A percentile compares a stretch with the other conserved stretches of the same genome.
These are phyloP conservation scores for Dothideomycetidae sp. DNA, from an alignment of 2,329 filamentous ascomycete genomes.

Conservation along the genomic window DNA sequence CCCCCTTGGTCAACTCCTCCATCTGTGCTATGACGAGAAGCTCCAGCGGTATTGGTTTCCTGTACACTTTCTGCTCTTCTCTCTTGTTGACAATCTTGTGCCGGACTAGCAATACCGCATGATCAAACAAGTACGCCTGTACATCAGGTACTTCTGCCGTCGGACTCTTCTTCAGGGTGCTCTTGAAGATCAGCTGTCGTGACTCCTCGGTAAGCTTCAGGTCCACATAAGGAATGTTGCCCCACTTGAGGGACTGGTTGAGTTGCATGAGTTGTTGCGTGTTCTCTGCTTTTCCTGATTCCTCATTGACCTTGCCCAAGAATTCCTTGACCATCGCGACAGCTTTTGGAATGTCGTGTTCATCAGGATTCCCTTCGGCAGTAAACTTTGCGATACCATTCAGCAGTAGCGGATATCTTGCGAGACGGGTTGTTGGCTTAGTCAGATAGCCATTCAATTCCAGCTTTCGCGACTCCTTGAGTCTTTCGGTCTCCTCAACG, in stretches of 20 bases:
- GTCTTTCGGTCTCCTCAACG: conserved; percentile 87
- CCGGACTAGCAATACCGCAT: conserved; percentile 80
- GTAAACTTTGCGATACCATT: conserved; percentile 90
- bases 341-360: conserved; percentile 81
- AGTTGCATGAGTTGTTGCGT: conserved; percentile 88
- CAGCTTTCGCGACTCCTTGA: conserved; percentile 91
- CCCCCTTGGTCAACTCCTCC: conserved; percentile 76
- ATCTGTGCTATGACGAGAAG: conserved; percentile 88
- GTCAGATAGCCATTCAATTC: conserved; percentile 96
- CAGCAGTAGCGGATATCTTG: conserved; percentile 80
- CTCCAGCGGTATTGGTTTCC: conserved; percentile 88
- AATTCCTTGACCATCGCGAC: conserved; percentile 77
- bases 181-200: conserved; percentile 87
- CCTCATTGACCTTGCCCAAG: conserved; percentile 75
- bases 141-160: conserved; percentile 73
- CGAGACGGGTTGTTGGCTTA: conserved; percentile 89
- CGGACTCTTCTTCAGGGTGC: conserved; percentile 79
- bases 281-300: conserved; percentile 95
- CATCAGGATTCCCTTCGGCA: conserved; percentile 75
- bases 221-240: conserved; percentile 79
- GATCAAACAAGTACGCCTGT: conserved; percentile 89
- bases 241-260: conserved; percentile 83
- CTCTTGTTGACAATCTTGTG: conserved; percentile 85
- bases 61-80: conserved; percentile 90
- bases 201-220: conserved; percentile 87